Evolutionary conservation across 202 grass and related monocot genomes (phyloP).

Genomic region (Setaria viridis): DNA sequence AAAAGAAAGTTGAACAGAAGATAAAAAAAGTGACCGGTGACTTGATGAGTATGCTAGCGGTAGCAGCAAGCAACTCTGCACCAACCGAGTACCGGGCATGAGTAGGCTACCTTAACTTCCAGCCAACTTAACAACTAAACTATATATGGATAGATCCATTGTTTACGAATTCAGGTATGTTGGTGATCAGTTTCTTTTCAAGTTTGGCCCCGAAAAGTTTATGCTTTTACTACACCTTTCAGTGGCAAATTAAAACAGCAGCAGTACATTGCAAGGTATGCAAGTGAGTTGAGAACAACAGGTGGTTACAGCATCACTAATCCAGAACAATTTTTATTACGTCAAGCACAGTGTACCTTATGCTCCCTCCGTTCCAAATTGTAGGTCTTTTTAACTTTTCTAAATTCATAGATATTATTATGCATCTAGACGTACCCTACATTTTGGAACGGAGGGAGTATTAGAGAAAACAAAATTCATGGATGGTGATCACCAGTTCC

Average conservation of each 20-base stretch:
- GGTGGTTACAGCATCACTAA: not conserved
- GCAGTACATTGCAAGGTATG: not conserved
- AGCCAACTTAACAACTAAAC: not conserved
- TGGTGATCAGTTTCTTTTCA: not conserved
- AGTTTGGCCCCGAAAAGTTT: not conserved
- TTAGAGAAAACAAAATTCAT: not conserved
- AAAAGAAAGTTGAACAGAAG: not conserved
- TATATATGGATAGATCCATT: not conserved
- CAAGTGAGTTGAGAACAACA: not conserved
- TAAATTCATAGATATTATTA: too few species aligned
- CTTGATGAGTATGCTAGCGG: not conserved
- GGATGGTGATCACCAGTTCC: not conserved
- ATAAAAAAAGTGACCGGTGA: not conserved
- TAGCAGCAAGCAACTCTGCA: not conserved
- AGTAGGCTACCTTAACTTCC: not conserved
- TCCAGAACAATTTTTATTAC: not conserved
- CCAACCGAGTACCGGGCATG: not conserved
- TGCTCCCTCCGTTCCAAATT: too few species aligned
- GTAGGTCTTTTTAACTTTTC: too few species aligned
- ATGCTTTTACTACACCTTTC: not conserved
- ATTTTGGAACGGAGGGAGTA: too few species aligned
- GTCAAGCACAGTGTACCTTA: not conserved
- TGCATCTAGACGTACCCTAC: too few species aligned
- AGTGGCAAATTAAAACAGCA: not conserved
- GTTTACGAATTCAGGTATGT: not conserved